Percentiles rank a stretch among this genome's conserved stretches.
Conservation (phyloP, 306 rosid species). For the Pyrus communis region DNA sequence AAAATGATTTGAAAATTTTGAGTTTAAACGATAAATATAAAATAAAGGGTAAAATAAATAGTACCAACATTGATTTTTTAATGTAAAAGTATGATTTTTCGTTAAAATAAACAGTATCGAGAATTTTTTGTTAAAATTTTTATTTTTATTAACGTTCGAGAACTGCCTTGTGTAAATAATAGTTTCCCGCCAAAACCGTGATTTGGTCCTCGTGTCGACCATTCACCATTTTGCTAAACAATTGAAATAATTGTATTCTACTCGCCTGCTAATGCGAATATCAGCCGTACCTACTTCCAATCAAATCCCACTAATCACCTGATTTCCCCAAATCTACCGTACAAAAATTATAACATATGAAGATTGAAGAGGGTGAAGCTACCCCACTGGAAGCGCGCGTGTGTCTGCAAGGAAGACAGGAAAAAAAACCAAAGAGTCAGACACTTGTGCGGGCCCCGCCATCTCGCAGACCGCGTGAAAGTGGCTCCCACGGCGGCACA, state of each 20-base stretch:
- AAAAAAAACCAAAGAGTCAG: not conserved
- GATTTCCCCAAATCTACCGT: not conserved
- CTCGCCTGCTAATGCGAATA: not conserved
- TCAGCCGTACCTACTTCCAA: not conserved
- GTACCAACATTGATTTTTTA: too few relatives aligned
- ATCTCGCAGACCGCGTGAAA: constrained; percentile 46
- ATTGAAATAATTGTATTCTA: not conserved
- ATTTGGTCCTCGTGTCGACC: not conserved
- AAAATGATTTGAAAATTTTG: too few relatives aligned
- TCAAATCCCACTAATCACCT: not conserved
- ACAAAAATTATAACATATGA: not conserved
- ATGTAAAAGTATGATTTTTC: too few relatives aligned
- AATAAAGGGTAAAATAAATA: too few relatives aligned
- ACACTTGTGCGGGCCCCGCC: constrained; percentile 15
- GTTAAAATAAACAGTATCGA: too few relatives aligned
- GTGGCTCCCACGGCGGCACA: constrained; percentile 27
- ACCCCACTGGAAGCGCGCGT: not conserved
- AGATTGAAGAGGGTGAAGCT: not conserved
- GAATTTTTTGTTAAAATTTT: too few relatives aligned
- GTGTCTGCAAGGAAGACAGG: too few relatives aligned
- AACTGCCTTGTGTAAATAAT: not conserved
- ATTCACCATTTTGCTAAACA: not conserved
- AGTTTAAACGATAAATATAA: too few relatives aligned
- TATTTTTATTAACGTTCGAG: not conserved
- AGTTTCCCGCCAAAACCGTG: constrained; percentile 13